Base-by-base conservation (phyloP, 2,329 filamentous ascomycete species). In the Corniculantispora saksenae region DNA sequence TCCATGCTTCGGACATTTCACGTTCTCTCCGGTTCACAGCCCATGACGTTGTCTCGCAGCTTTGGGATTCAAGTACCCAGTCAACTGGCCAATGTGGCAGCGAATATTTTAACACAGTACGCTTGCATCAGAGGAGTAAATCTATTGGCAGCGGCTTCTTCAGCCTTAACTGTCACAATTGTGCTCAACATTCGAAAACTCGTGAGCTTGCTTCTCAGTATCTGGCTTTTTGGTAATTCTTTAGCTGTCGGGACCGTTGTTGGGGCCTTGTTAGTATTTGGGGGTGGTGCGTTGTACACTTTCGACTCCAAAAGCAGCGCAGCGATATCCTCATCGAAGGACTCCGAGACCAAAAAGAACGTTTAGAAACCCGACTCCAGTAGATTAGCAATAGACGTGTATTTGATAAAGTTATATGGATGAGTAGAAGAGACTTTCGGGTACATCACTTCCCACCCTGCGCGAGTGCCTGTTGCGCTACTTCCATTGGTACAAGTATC, bases 111-210 rank as follows among this genome's bases (percentile, higher is more conserved):
- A 57, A 98, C 95, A 3, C 95, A 99, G 77, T 93, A 97, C 72
- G 86, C 93, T 27, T 99, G 95, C 77, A 98, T 99, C 68, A 91
- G 94, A 3, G 95, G 95, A 1, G 95, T 99, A 65, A 98, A 98
- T 71, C 85, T 97, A n/a, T 83, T 99, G 5, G 94, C 92, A 1
- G 92, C 94, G 0, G 90, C 90, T 63, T 92, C 92, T 3, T 94
- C 94, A 3, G 96, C 95, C 0, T 84, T 99, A 63, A 98, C 95
- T 0, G 95, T 99, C 27, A 97, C 94, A 1, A 97, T 99, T 71
- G 93, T 98, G 56, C 83, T 99, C 66, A 99, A 98, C 75, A 91
- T 99, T 66, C 87, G 95, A 70, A 99, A 99, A 78, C 82, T 99
- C 23, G 90, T 97, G 63, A 97, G 94, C 72, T 85, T 98, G 67